These are phyloP conservation scores for Ogataea angusta DNA, from an alignment of 805 yeast species.

Conservation along the genomic window DNA sequence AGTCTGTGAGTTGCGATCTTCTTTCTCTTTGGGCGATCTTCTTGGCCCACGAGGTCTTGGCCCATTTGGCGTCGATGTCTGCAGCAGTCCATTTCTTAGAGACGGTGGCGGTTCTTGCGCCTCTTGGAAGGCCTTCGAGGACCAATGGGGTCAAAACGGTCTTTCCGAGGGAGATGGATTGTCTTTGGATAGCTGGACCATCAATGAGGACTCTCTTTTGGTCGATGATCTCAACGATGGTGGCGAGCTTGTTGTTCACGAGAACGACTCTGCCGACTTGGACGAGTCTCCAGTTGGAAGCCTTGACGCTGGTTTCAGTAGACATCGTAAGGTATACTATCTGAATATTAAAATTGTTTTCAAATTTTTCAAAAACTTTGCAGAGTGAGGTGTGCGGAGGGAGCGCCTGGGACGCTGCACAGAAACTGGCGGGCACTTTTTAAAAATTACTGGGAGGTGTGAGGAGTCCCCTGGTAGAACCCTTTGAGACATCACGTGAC, in stretches of 20 bases:
- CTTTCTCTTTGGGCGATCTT: conserved; percentile 93
- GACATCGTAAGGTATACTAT: conserved; percentile 42
- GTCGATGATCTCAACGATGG: conserved; percentile 98
- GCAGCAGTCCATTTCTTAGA: conserved; percentile 92
- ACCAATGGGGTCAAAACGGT: conserved; percentile 92
- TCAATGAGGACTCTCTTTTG: conserved; percentile 97
- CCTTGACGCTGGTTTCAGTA: conserved; percentile 58
- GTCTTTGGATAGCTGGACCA: conserved; percentile 96
- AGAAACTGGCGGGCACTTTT: not conserved
- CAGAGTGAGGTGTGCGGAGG: conserved; percentile 9
- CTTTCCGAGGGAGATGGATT: conserved; percentile 81
- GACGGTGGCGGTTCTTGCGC: conserved; percentile 82
- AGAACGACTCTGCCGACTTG: conserved; percentile 99
- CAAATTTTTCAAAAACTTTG: conserved; percentile 14
- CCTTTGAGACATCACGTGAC: not conserved
- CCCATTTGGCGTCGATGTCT: conserved; percentile 87
- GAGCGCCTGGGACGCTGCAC: not conserved
- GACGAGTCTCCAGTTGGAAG: conserved; percentile 98
- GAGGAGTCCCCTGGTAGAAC: conserved; percentile 4
- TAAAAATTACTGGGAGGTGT: conserved; percentile 1
- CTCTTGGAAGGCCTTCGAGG: conserved; percentile 85
- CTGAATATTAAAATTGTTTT: conserved; percentile 14
- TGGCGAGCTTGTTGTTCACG: conserved; percentile 88
- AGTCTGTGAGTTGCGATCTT: conserved; percentile 91
- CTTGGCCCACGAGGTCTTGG: conserved; percentile 94